phyloP scores from a whole-genome alignment of 768 basidiomycete genomes.

The Zangia roseola region DNA sequence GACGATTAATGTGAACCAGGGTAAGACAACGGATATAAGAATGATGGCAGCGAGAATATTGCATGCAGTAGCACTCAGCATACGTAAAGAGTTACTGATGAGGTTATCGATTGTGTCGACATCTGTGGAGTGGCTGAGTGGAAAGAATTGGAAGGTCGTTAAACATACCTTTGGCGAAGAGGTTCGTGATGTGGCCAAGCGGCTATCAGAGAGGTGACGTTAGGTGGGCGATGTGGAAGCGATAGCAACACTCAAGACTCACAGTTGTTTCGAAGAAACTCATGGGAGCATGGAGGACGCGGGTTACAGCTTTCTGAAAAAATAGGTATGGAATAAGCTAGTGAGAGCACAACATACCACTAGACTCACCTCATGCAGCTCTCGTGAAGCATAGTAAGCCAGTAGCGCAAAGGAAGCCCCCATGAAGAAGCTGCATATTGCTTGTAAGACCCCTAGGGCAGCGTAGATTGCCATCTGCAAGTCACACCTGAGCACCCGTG shows the following conservation, averaged over 20 bases:
- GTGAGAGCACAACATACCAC: neutral
- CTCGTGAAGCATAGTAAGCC: constrained; percentile 75
- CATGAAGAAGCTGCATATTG: constrained; percentile 65
- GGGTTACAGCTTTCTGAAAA: constrained; percentile 54
- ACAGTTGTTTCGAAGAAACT: constrained; percentile 88
- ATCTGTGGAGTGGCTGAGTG: constrained; percentile 35
- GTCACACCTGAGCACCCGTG: neutral
- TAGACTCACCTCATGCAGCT: constrained; percentile 53
- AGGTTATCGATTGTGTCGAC: constrained; percentile 80
- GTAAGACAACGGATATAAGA: constrained; percentile 71
- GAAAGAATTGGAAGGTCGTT: neutral
- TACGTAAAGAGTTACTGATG: constrained; percentile 74
- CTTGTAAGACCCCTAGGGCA: constrained; percentile 66
- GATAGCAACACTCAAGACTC: constrained; percentile 14
- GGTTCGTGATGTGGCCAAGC: constrained; percentile 85
- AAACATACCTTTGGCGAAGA: constrained; percentile 72
- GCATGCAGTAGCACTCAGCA: constrained; percentile 63
- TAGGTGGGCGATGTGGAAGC: neutral
- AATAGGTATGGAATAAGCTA: neutral
- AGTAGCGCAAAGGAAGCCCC: constrained; percentile 63
- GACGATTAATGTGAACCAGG: constrained; percentile 84
- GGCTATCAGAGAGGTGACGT: constrained; percentile 47
- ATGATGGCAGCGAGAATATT: constrained; percentile 74
- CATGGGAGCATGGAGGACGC: constrained; percentile 84
- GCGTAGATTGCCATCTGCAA: constrained; percentile 83